Base-by-base conservation (phyloP, 1,139 yeast species). In the Pneumocystis canis region DNA sequence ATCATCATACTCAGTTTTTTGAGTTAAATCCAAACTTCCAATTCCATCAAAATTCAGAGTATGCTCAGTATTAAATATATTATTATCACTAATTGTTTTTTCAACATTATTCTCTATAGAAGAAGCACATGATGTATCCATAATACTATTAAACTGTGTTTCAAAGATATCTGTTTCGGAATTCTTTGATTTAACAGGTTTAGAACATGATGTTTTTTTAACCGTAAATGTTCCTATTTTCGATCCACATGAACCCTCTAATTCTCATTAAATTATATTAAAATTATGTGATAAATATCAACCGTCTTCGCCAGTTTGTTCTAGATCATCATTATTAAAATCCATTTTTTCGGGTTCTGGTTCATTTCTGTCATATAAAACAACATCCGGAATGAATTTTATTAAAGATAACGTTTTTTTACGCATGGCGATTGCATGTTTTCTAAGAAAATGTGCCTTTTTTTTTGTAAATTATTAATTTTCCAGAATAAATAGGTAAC, bases 371-470 rank as follows among this genome's bases (percentile, higher is more conserved):
- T 84, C 89, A 67, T 92, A 79, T 4, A 92, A 80, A 0, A 83
- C 80, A 62, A 92, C 87, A 70, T 92, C 94, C 0, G 99, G 98
- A 41, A 92, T 90, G 65, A 88, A 76, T 0, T 96, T 96, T 7
- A 84, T 80, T 63, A 92, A 77, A 63, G 84, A 80, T 63, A 83
- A 73, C 0, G 97, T 84, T 71, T 87, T 88, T 73, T 88, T 89
- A 69, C 89, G 95, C 98, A 92, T 94, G 2, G 97, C 97, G 61
- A 87, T 75, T 0, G 98, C 98, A 75, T 92, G 97, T 0, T 84
- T 88, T 64, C 99, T 78, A 57, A 92, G 74, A 69, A 87, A 90
- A 73, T 94, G 97, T 66, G 85, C 54, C 54, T 47, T 47, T 47
- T n/a, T n/a, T 25, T 47, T 9, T 3, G n/a, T 47, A 25, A 47